Conservation (phyloP, 2,329 filamentous ascomycete genomes). For the Botrytis paeoniae region DNA sequence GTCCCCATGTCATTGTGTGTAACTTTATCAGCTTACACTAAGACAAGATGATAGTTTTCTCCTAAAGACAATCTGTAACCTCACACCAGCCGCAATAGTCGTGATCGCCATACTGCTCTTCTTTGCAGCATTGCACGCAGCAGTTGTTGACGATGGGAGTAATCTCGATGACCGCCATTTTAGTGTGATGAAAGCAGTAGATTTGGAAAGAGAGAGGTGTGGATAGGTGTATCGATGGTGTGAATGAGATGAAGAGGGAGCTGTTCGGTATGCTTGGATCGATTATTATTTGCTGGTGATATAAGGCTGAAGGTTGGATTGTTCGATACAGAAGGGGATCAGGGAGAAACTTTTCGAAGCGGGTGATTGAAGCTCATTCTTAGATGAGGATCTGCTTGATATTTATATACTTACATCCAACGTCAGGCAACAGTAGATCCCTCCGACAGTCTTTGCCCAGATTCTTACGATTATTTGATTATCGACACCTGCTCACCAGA, state of each 20-base stretch:
- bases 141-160: slow-evolving; percentile 48
- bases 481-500: not conserved
- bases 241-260: not conserved
- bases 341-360: not conserved
- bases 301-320: not conserved
- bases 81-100: slow-evolving; percentile 51
- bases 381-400: not conserved
- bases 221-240: not conserved
- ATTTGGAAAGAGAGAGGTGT: not conserved
- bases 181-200: not conserved
- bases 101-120: slow-evolving; percentile 48
- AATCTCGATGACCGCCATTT: slow-evolving; percentile 45
- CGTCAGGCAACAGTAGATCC: slow-evolving; percentile 4
- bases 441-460: not conserved
- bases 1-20: not conserved
- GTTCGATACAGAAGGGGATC: not conserved
- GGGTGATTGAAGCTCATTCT: not conserved
- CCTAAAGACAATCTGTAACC: slow-evolving; percentile 33
- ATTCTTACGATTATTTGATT: not conserved
- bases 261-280: not conserved
- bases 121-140: slow-evolving; percentile 53
- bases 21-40: not conserved
- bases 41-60: not conserved
- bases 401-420: slow-evolving; percentile 17
- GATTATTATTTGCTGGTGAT: not conserved